Conservation (phyloP, 495 filamentous ascomycete genomes). For the Annulohypoxylon moriforme region DNA sequence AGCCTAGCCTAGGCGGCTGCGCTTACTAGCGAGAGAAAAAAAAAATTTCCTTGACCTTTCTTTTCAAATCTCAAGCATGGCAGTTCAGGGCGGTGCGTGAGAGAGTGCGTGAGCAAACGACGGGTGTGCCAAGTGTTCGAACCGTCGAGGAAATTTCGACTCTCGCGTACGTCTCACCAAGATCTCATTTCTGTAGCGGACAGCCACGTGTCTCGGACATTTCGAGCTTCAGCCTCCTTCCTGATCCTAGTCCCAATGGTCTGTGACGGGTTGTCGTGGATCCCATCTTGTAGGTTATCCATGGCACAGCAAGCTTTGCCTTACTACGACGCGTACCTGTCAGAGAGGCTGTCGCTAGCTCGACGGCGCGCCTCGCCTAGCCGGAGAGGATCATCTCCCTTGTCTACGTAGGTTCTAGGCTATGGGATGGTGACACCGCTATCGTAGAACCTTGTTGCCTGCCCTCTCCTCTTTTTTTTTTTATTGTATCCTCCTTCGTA, state of each 20-base stretch:
- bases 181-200: slow-evolving; percentile 28
- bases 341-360: slow-evolving; percentile 21
- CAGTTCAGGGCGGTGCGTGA: background rate
- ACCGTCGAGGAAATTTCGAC: background rate
- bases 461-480: background rate
- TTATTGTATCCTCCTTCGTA: background rate
- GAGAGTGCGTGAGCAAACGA: slow-evolving; percentile 10
- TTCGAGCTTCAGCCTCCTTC: slow-evolving; percentile 35
- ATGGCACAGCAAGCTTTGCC: slow-evolving; percentile 13
- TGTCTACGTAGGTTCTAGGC: slow-evolving; percentile 21
- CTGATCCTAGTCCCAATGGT: background rate
- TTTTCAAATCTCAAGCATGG: background rate
- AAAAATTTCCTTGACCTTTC: background rate
- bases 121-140: slow-evolving; percentile 35
- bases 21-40: background rate
- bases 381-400: slow-evolving; percentile 36
- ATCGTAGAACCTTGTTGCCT: slow-evolving; percentile 23
- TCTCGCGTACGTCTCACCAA: slow-evolving; percentile 15
- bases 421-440: slow-evolving; percentile 21
- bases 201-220: slow-evolving; percentile 44
- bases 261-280: slow-evolving; percentile 27
- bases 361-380: slow-evolving; percentile 31
- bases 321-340: slow-evolving; percentile 23
- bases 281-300: slow-evolving; percentile 12
- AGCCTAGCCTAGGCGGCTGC: slow-evolving; percentile 13